Evolutionary conservation across 176 grass and related monocot genomes (phyloP).

Genomic region (Areca catechu): DNA sequence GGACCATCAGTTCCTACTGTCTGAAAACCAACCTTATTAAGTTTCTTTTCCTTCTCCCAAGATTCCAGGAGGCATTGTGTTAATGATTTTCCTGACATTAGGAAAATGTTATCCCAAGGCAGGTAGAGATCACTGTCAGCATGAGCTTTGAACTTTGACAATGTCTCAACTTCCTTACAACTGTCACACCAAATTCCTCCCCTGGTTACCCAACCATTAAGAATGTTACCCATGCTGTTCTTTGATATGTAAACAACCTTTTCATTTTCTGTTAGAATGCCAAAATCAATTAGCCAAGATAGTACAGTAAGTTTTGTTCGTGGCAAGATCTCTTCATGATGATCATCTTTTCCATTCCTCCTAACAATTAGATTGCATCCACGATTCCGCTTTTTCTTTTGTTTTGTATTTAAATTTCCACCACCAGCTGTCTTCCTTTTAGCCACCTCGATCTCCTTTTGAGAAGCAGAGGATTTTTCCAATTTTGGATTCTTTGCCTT

Average conservation of each 20-base stretch:
- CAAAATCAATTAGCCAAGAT: constrained; percentile 57
- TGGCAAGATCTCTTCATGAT: not conserved
- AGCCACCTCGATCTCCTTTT: no score
- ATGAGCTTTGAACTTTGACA: constrained; percentile 38
- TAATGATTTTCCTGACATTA: constrained; percentile 52
- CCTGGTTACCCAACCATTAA: constrained; percentile 29
- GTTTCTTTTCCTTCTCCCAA: constrained; percentile 12
- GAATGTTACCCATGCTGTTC: constrained; percentile 21
- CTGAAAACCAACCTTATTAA: constrained; percentile 10
- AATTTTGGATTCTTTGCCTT: not conserved
- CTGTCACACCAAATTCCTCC: constrained; percentile 46
- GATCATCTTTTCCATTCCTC: not conserved
- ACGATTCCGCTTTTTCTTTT: not conserved
- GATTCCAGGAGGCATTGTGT: constrained; percentile 1
- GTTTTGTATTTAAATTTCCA: not conserved
- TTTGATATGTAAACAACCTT: constrained; percentile 48
- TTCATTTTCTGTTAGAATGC: constrained; percentile 31
- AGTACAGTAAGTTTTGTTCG: constrained; percentile 48
- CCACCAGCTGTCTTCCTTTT: not conserved
- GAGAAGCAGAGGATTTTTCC: not conserved
- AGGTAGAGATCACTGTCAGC: constrained; percentile 13
- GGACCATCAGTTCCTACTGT: constrained; percentile 11
- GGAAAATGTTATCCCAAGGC: constrained; percentile 51
- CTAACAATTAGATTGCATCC: not conserved
- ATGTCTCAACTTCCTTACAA: constrained; percentile 31